phyloP scores from a whole-genome alignment of 164 flowering plant species.

The Dillenia turbinata region DNA sequence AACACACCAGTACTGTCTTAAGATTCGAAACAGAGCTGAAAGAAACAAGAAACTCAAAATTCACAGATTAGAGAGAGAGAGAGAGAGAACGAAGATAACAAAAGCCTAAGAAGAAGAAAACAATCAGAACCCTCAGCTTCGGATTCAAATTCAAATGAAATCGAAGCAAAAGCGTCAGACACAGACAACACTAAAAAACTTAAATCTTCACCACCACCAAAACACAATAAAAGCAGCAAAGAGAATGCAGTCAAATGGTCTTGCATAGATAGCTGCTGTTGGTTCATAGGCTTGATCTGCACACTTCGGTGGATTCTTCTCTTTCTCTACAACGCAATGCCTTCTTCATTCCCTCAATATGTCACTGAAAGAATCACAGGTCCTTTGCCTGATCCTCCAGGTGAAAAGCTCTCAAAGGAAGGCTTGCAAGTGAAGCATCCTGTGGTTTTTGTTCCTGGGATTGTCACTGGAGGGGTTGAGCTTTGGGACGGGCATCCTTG shows the following conservation, averaged over 20 bases:
- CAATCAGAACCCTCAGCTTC: no score
- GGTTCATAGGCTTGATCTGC: conserved; percentile 55
- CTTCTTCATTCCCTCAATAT: conserved; percentile 84
- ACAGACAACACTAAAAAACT: no score
- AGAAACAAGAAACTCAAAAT: no score
- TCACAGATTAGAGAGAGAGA: no score
- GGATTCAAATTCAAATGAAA: no score
- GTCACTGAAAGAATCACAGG: conserved; percentile 94
- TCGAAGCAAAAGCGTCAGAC: no score
- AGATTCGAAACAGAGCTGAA: no score
- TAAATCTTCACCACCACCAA: no score
- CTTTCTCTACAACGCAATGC: conserved; percentile 74
- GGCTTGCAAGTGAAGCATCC: conserved; percentile 82
- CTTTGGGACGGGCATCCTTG: conserved; percentile 93
- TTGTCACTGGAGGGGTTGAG: conserved; percentile 94
- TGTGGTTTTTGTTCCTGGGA: conserved; percentile 93
- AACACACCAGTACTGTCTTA: no score
- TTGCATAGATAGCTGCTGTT: conserved; percentile 58
- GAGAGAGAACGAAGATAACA: no score
- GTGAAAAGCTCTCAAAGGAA: conserved; percentile 74
- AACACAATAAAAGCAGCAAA: no score
- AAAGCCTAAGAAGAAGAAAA: no score
- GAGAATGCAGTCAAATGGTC: conserved; percentile 18
- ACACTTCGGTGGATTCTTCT: conserved; percentile 54
- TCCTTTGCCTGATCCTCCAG: conserved; percentile 90